Evolutionary conservation across 306 rosid species (phyloP).

Genomic region (Quercus bicolor): DNA sequence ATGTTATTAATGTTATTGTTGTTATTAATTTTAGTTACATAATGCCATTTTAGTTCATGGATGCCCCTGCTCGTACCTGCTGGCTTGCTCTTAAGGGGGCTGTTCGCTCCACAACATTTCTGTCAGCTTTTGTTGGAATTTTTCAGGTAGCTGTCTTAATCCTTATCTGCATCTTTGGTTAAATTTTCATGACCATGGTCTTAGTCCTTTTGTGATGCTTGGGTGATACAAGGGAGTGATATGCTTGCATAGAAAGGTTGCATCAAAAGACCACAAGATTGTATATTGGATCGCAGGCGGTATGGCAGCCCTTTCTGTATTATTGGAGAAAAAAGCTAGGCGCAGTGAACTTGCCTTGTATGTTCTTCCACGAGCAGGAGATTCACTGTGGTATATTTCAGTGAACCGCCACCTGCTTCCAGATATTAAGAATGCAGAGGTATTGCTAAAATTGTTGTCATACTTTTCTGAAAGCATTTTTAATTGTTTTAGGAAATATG

Average conservation of each 20-base stretch:
- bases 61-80: constrained; percentile 75
- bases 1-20: constrained; percentile 4
- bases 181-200: constrained; percentile 21
- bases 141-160: constrained; percentile 61
- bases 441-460: constrained; percentile 21
- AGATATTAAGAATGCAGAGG: constrained; percentile 84
- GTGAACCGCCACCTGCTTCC: constrained; percentile 93
- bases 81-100: constrained; percentile 70
- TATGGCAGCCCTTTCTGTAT: constrained; percentile 75
- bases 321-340: constrained; percentile 85
- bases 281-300: constrained; percentile 91
- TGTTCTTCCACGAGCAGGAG: constrained; percentile 97
- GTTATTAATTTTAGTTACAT: constrained; percentile 12
- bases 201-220: constrained; percentile 16
- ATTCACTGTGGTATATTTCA: constrained; percentile 86
- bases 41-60: constrained; percentile 63
- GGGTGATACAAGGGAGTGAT: constrained; percentile 68
- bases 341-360: constrained; percentile 94
- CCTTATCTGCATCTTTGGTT: neutral
- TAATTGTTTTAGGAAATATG: neutral
- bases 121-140: constrained; percentile 92
- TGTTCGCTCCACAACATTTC: constrained; percentile 82
- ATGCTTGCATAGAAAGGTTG: constrained; percentile 83
- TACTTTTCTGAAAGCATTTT: neutral
- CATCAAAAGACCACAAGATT: constrained; percentile 84